Percentiles rank a stretch among this genome's conserved stretches.
Evolutionary conservation across 1,284 basidiomycete species (phyloP).

Genomic region (Cryptococcus hybrid): DNA sequence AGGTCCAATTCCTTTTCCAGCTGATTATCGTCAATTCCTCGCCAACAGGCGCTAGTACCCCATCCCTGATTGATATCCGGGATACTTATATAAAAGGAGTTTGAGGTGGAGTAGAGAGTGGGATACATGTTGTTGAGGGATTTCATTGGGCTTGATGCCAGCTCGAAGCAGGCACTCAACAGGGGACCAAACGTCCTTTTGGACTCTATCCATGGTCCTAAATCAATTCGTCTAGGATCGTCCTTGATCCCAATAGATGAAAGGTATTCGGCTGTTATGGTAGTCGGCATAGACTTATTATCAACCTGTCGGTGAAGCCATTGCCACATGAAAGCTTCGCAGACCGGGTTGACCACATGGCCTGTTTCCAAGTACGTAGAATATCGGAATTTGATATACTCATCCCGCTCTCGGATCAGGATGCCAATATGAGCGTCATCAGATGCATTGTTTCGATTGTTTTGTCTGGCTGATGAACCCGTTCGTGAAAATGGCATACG

Average conservation of each 20-base stretch:
- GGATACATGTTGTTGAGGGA: slow-evolving; percentile 27
- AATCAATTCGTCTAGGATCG: slow-evolving; percentile 19
- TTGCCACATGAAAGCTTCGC: slow-evolving; percentile 21
- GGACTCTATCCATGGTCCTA: slow-evolving; percentile 22
- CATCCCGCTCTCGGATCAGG: slow-evolving; percentile 30
- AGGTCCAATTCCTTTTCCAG: slow-evolving; percentile 8
- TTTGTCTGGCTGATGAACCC: too few species aligned
- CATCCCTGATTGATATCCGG: background rate
- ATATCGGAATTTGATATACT: slow-evolving; percentile 22
- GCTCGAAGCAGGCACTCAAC: slow-evolving; percentile 27
- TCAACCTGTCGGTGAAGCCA: slow-evolving; percentile 21
- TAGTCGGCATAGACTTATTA: slow-evolving; percentile 17
- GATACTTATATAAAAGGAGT: slow-evolving; percentile 7
- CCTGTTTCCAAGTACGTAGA: slow-evolving; percentile 11
- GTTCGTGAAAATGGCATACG: too few species aligned
- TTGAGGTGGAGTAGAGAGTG: slow-evolving; percentile 21
- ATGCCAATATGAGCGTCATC: slow-evolving; percentile 21
- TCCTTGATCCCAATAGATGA: slow-evolving; percentile 20
- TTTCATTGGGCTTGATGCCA: slow-evolving; percentile 27
- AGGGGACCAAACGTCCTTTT: slow-evolving; percentile 24
- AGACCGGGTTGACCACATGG: slow-evolving; percentile 6
- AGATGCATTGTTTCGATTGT: too few species aligned
- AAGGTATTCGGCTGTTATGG: slow-evolving; percentile 22
- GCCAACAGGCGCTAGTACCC: background rate
- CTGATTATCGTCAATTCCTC: background rate